These are phyloP conservation scores for Williopsis jadinii DNA, from an alignment of 1,139 yeast species.

Conservation along the genomic window DNA sequence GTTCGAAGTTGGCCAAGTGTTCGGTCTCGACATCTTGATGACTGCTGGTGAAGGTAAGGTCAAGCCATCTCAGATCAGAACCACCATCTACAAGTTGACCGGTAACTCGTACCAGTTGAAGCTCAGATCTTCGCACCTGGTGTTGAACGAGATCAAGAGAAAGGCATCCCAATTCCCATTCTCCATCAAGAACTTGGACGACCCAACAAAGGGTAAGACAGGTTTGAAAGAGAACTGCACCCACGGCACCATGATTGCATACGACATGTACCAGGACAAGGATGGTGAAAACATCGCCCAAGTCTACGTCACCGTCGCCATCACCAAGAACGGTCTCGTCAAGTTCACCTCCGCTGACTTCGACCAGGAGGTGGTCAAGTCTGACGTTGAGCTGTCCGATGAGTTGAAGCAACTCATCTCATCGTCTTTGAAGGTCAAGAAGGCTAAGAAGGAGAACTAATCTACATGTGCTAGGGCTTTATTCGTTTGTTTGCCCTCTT, in stretches of 20 bases:
- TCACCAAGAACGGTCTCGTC: constrained; percentile 68
- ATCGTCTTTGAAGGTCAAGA: constrained; percentile 48
- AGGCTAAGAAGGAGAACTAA: constrained; percentile 31
- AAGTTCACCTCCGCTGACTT: constrained; percentile 54
- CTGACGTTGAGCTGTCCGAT: constrained; percentile 53
- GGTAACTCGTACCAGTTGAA: constrained; percentile 64
- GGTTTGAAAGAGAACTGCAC: constrained; percentile 70
- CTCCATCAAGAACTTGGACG: constrained; percentile 59
- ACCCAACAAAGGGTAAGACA: constrained; percentile 67
- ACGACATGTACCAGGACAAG: constrained; percentile 65
- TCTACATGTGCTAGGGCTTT: no score
- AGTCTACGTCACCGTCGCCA: constrained; percentile 69
- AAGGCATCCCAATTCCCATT: constrained; percentile 67
- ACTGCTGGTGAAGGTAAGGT: constrained; percentile 68
- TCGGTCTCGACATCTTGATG: constrained; percentile 67
- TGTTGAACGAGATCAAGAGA: constrained; percentile 60
- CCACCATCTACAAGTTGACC: constrained; percentile 69
- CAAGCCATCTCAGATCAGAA: constrained; percentile 50
- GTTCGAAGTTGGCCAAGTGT: constrained; percentile 74
- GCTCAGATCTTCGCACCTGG: constrained; percentile 65
- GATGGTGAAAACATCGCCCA: constrained; percentile 66
- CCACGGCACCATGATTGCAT: constrained; percentile 63
- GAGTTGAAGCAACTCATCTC: constrained; percentile 43
- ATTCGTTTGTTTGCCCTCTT: no score
- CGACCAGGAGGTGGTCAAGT: constrained; percentile 39